Base-by-base conservation (phyloP, 495 filamentous ascomycete genomes). In the Saxophila tyrrhenica region DNA sequence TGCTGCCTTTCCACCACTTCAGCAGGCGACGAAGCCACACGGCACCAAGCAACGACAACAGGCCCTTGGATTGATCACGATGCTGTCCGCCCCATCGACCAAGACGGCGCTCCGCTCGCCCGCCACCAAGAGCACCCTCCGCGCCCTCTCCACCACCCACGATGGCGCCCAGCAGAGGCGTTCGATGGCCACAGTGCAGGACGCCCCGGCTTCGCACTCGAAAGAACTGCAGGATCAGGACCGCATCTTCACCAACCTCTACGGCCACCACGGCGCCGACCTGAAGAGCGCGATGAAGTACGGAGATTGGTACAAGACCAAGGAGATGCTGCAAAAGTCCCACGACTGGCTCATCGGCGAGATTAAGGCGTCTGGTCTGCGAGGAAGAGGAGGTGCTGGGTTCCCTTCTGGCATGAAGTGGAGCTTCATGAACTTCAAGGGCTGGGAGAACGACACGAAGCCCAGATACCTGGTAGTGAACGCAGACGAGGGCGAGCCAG, bases 351-450 rank as follows among this genome's bases (percentile, higher is more conserved):
- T 98, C 65, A 96, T 98, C 60, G 80, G 82, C 50, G 92, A 98
- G 71, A 81, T 98, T 71, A 98, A 96, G 76, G 81, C 87, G 10
- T 98, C 92, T 3, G 92, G 92, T 60, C 80, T 98, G 47, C 84
- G 92, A 70, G 92, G 92, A 53, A 85, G 92, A 73, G 92, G 92
- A 71, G 92, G 92, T 71, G 92, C 92, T 71, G 92, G 92, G 64
- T 98, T 98, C 66, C 92, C 92, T 55, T 95, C 91, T 15, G 92
- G 92, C 55, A 73, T 97, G 78, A 98, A 98, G 90, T 98, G 94
- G 84, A 91, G 96, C 50, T 98, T 98, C 77, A 98, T 98, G 92
- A 98, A 97, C 75, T 87, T 89, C 79, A 95, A 96, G 72, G 94
- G 87, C 69, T 98, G 92, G 94, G 89, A 97, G 63, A 95, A 96